Base-by-base conservation (phyloP, 306 rosid genomes). In the Oxytropis ochrocephala region DNA sequence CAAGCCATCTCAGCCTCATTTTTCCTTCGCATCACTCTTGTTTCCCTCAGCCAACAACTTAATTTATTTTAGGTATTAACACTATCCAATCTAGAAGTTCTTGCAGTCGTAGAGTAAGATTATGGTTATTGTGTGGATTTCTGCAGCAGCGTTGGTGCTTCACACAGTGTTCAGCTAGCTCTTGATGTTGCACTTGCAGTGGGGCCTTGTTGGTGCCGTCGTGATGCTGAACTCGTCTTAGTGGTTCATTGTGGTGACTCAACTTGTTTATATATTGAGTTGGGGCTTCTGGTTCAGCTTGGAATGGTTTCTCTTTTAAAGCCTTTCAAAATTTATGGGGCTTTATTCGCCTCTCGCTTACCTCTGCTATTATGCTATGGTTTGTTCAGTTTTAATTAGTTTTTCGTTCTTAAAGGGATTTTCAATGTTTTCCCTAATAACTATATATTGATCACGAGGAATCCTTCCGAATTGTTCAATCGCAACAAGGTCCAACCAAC, bases 291-390 rank as follows among this genome's bases (percentile, higher is more conserved):
- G 91, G 87, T 0, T 66, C 72, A 3, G 91, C 98, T 0, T 93
- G 98, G 98, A 60, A 66, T 7, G 98, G 98, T 0, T 93, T 93
- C 48, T 88, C 98, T 0, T 68, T 71, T 49, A 43, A 81, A 73
- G 98, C 98, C 0, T 93, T 93, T 73, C 86, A 85, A 0, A 82
- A 75, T 59, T 89, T 92, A 0, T 85, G 91, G 96, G 79, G 78
- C 0, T 90, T 92, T 42, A 85, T 88, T 44, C 83, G 86, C 32
- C 75, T 92, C 52, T 91, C 97, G 1, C 80, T 92, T 0, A 90
- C 95, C 0, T 89, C 97, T 0, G 97, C 96, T 0, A 75, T 92
- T 2, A 92, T 92, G 97, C 84, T 92, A 11, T 92, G 97, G 97
- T 92, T 43, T 13, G 54, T 60, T 36, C 1, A 8, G n/a, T 14